Evolutionary conservation across 1,284 basidiomycete genomes (phyloP).

Genomic region (Amylostereum areolatum): DNA sequence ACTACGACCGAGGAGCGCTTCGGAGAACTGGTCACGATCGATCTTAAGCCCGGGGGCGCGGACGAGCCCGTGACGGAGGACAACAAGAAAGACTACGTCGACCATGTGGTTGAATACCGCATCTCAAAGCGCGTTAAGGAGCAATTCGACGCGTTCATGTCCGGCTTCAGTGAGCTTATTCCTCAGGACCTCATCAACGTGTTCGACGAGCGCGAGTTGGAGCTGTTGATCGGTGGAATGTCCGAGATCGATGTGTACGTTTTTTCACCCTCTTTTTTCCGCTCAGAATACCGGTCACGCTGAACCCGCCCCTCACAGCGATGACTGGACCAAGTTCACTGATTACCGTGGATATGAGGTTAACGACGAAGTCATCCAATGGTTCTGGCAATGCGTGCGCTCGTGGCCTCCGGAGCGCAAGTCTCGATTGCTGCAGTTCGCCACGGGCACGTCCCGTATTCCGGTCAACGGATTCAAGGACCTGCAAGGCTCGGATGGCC

Average conservation of each 20-base stretch:
- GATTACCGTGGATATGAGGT: slow-evolving; percentile 83
- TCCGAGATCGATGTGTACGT: slow-evolving; percentile 93
- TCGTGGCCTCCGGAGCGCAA: slow-evolving; percentile 97
- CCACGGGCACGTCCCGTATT: slow-evolving; percentile 94
- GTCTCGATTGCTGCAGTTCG: slow-evolving; percentile 91
- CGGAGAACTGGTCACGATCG: slow-evolving; percentile 92
- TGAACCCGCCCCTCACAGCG: slow-evolving; percentile 33
- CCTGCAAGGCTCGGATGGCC: slow-evolving; percentile 95
- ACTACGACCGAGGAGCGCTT: slow-evolving; percentile 94
- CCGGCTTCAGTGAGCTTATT: slow-evolving; percentile 92
- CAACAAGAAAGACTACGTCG: slow-evolving; percentile 99
- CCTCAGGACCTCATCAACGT: slow-evolving; percentile 94
- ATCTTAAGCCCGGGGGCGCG: slow-evolving; percentile 84
- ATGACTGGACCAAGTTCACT: slow-evolving; percentile 84
- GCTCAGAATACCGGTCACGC: neutral
- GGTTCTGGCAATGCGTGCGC: slow-evolving; percentile 99
- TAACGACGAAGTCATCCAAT: slow-evolving; percentile 94
- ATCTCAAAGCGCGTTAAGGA: slow-evolving; percentile 91
- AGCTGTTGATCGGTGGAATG: slow-evolving; percentile 97
- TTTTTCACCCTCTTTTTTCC: neutral
- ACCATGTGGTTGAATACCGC: slow-evolving; percentile 90
- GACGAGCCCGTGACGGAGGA: slow-evolving; percentile 88
- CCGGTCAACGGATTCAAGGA: slow-evolving; percentile 99
- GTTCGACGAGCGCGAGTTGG: slow-evolving; percentile 97
- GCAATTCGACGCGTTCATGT: slow-evolving; percentile 95